Evolutionary conservation across 345 rosid genomes (phyloP), one percentile per base, ranked within the genome.

Genomic region (Hibiscus tridactylites): DNA sequence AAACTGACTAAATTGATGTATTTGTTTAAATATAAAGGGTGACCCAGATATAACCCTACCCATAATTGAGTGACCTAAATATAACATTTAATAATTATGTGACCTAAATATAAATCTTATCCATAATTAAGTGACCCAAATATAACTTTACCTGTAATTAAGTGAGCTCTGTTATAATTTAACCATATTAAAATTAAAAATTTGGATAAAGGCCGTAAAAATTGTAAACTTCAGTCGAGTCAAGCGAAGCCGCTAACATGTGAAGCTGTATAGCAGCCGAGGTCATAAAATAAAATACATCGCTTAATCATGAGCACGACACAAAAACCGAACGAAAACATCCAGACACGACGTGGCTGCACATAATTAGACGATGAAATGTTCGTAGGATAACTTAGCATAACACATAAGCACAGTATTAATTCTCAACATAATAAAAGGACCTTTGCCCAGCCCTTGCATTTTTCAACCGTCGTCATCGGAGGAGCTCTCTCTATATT

Each of bases 391-490:
- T 39, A 69, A 56, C 44, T 19, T 35, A 62, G 26, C 29, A 17
- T 70, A 57, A 54, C 35, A 63, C n/a, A 56, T 3, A 15, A 6
- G 0, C 63, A 70, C 15, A 33, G 37, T 57, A 78, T 69, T 46
- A 54, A 10, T 11, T 31, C 77, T 74, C 76, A 28, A 15, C 76
- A 68, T 35, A 15, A 57, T 78, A 73, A 73, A 56, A 70, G 54
- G 31, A 24, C 57, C 67, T 69, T 44, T 56, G 35, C 8, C 17
- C 10, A 0, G 0, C 37, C 3, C 58, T 31, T 26, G 16, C 1
- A 42, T 59, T 59, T 58, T 29, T 59, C 35, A 59, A 64, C 31
- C 4, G n/a, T 73, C 73, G 65, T 61, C 29, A 16, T 73, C 80
- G 67, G 57, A 62, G 74, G 71, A 46, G 61, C 46, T 31, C 29